A percentile compares a stretch with the other conserved stretches of the same genome.
Conservation (phyloP, 169 alveolate genomes). For the Plasmodium gaboni region DNA sequence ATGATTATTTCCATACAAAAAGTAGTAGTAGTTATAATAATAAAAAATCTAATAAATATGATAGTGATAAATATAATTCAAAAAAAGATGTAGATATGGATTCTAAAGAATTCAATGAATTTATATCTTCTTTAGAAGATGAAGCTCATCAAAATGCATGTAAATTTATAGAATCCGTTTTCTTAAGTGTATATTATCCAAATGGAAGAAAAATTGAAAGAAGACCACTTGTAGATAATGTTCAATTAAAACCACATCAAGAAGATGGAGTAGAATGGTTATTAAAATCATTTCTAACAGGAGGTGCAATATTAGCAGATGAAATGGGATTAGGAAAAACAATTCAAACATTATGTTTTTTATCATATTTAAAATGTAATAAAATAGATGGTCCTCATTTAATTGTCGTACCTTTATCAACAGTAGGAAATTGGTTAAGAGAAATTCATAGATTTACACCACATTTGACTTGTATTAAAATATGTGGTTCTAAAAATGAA, state of each 20-base stretch:
- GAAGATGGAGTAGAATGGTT: slow-evolving; percentile 94
- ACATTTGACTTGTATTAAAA: slow-evolving; percentile 89
- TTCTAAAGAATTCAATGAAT: slow-evolving; percentile 78
- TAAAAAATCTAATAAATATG: slow-evolving; percentile 3
- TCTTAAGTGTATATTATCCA: slow-evolving; percentile 82
- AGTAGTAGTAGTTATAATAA: neutral
- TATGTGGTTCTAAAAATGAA: slow-evolving; percentile 92
- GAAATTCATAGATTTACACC: slow-evolving; percentile 94
- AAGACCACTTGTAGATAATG: slow-evolving; percentile 88
- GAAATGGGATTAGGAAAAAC: slow-evolving; percentile 96
- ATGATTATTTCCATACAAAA: slow-evolving; percentile 57
- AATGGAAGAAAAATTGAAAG: slow-evolving; percentile 85
- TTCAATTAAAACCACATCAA: slow-evolving; percentile 91
- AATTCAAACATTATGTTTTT: slow-evolving; percentile 91
- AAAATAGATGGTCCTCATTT: slow-evolving; percentile 94
- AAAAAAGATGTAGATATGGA: slow-evolving; percentile 62
- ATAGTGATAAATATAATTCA: slow-evolving; percentile 1
- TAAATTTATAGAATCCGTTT: slow-evolving; percentile 84
- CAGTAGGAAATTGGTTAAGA: slow-evolving; percentile 97
- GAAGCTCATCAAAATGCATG: slow-evolving; percentile 83
- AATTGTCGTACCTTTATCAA: slow-evolving; percentile 95
- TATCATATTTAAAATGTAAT: slow-evolving; percentile 87
- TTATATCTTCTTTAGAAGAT: slow-evolving; percentile 81
- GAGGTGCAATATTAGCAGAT: slow-evolving; percentile 94
- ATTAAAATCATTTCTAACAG: slow-evolving; percentile 88